Conservation (phyloP, 495 filamentous ascomycete species). For the Penicillium atrosanguineum region DNA sequence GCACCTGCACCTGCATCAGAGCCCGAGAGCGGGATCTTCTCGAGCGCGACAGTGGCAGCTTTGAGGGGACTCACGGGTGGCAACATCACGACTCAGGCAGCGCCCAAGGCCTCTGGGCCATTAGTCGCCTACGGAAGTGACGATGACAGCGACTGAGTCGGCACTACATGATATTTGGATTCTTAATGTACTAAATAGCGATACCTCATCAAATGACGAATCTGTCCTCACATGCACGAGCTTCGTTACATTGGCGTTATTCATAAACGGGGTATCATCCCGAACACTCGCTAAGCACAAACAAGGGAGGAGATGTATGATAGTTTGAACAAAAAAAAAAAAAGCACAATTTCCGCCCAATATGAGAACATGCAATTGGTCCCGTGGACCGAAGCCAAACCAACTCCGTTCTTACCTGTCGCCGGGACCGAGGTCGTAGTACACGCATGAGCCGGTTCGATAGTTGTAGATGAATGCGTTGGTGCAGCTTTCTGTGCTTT, state of each 20-base stretch:
- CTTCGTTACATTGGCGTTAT: constrained; percentile 17
- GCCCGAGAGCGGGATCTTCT: constrained; percentile 65
- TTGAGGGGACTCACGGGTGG: constrained; percentile 53
- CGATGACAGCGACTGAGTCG: constrained; percentile 62
- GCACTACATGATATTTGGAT: constrained; percentile 10
- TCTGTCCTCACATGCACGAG: constrained; percentile 3
- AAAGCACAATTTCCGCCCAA: not conserved
- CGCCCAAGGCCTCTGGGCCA: constrained; percentile 42
- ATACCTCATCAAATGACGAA: constrained; percentile 28
- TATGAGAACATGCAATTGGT: constrained; percentile 2
- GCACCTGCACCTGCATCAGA: constrained; percentile 20
- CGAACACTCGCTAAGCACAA: constrained; percentile 25
- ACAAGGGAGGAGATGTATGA: constrained; percentile 21
- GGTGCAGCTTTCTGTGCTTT: constrained; percentile 49
- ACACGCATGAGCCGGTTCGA: constrained; percentile 68
- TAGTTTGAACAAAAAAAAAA: not conserved
- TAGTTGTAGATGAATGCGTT: constrained; percentile 83
- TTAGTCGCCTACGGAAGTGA: constrained; percentile 91
- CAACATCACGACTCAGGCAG: constrained; percentile 34
- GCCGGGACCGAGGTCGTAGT: constrained; percentile 62
- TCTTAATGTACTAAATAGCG: constrained; percentile 34
- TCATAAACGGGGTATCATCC: constrained; percentile 33
- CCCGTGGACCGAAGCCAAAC: not conserved
- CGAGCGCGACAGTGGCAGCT: constrained; percentile 72
- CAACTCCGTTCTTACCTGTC: constrained; percentile 22